Evolutionary conservation across 2,329 filamentous ascomycete species (phyloP), one percentile per base, ranked within the genome.

Genomic region (Aschersonia sp.): DNA sequence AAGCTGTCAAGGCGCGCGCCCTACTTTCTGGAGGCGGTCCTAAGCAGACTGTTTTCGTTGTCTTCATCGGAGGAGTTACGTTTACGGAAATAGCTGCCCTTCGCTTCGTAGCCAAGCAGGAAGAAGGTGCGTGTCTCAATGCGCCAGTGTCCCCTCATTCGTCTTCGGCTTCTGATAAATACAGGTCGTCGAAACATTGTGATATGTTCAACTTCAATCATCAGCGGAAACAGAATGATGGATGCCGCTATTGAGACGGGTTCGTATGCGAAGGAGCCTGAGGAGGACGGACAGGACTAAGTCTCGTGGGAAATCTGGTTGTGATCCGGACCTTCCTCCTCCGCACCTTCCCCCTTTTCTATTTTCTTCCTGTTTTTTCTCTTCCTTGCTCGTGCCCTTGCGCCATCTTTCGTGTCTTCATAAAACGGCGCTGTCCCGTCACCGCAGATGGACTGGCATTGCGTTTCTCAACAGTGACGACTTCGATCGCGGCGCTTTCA

Each of bases 21-120:
- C 76, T 94, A 30, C 70, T 98, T 40, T 86, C 87, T 44, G 87
- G 88, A 0, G 86, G 86, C 3, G 76, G 77, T 12, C 78, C 78
- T 46, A 81, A 81, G 62, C 94, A 95, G 70, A 90, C 85, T 0
- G 83, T 94, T 1, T 86, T 96, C 59, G 82, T 98, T n/a, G 94
- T 97, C 56, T 97, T 97, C 65, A 70, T 98, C 14, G 92, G 92
- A n/a, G 94, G 92, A 2, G 85, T 98, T 48, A 96, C 88, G 0
- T 95, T 94, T 60, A 90, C 92, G 0, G 92, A 98, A 66, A 90
- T 98, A 61, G 88, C 94, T 41, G 92, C 94, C 22, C 63, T 98
- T 60, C 76, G 94, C 47, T 97, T 95, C 61, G 83, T 98, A 55
- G 87, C 85, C 8, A 81, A 81, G 60, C 82, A 90, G 63, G 82